Evolutionary conservation across 805 yeast species (phyloP).

Genomic region (Saccharomyces eubayanus): DNA sequence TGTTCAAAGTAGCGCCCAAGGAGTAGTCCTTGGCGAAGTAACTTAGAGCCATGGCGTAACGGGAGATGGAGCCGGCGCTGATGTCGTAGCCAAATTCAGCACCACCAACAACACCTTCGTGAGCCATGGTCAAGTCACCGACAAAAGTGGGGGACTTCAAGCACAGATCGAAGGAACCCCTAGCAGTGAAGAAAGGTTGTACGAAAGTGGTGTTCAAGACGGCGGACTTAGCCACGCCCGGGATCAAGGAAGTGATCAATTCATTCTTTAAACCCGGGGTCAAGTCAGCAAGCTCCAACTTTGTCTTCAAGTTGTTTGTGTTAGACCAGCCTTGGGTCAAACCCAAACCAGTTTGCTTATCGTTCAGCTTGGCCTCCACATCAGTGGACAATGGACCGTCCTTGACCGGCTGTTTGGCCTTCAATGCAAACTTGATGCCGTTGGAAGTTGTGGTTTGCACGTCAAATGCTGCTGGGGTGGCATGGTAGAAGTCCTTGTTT

Average conservation of each 20-base stretch:
- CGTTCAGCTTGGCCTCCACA: conserved; percentile 85
- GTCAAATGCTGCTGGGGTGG: conserved; percentile 78
- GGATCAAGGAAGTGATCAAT: conserved; percentile 77
- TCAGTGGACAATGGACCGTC: conserved; percentile 78
- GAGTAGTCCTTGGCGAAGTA: conserved; percentile 84
- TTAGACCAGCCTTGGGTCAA: conserved; percentile 98
- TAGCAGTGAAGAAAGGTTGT: conserved; percentile 87
- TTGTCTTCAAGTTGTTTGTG: conserved; percentile 73
- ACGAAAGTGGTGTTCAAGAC: conserved; percentile 79
- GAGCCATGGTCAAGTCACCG: conserved; percentile 90
- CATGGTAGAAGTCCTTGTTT: conserved; percentile 88
- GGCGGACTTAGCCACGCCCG: conserved; percentile 78
- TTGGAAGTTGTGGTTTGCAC: conserved; percentile 91
- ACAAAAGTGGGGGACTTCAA: conserved; percentile 84
- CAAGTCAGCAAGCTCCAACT: conserved; percentile 83
- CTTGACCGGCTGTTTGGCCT: conserved; percentile 75
- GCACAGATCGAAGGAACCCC: conserved; percentile 82
- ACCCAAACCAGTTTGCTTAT: conserved; percentile 85
- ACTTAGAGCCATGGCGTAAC: conserved; percentile 89
- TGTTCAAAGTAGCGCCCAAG: conserved; percentile 59
- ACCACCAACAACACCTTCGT: conserved; percentile 94
- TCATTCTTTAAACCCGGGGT: conserved; percentile 94
- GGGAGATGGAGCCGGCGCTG: conserved; percentile 82
- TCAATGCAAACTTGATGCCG: conserved; percentile 89
- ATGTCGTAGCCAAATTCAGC: conserved; percentile 96